Conservation (phyloP, 192 early-diverging fungal species). For the Rhizoclosmatium sp. region DNA sequence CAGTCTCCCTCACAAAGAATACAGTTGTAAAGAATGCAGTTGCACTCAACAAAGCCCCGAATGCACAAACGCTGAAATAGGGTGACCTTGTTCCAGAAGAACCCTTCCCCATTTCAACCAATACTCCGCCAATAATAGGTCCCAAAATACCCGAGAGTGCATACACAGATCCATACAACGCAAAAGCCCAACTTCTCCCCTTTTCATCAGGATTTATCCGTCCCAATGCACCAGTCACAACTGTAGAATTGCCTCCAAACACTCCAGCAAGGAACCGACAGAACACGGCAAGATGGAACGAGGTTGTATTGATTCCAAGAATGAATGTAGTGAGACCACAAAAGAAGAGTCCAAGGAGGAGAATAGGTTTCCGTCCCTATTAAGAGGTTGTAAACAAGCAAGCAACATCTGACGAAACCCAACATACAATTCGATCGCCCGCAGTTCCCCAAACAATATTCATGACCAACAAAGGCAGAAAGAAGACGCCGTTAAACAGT, state of each 20-base stretch:
- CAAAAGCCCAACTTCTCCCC: slow-evolving; percentile 50
- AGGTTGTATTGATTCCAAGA: slow-evolving; percentile 23
- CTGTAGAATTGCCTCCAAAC: slow-evolving; percentile 57
- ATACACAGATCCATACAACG: slow-evolving; percentile 56
- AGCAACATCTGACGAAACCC: background rate
- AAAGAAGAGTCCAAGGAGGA: slow-evolving; percentile 27
- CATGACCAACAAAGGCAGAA: slow-evolving; percentile 57
- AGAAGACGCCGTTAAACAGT: slow-evolving; percentile 52
- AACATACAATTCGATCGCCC: slow-evolving; percentile 36
- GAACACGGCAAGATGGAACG: slow-evolving; percentile 37
- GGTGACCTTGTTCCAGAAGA: background rate
- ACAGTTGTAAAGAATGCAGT: background rate
- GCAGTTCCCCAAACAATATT: slow-evolving; percentile 58
- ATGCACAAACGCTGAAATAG: background rate
- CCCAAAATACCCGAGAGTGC: slow-evolving; percentile 36
- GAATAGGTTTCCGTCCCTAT: slow-evolving; percentile 32
- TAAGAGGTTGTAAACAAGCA: background rate
- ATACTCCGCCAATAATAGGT: slow-evolving; percentile 32
- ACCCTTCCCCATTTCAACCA: background rate
- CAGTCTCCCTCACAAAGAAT: background rate
- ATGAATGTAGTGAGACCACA: slow-evolving; percentile 20
- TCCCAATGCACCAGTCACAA: slow-evolving; percentile 58
- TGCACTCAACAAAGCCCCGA: background rate
- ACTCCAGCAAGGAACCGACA: slow-evolving; percentile 55
- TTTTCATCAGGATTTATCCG: slow-evolving; percentile 42